phyloP scores from a whole-genome alignment of 2,329 filamentous ascomycete species.

The Dryadomyces quercus-mongolicae region DNA sequence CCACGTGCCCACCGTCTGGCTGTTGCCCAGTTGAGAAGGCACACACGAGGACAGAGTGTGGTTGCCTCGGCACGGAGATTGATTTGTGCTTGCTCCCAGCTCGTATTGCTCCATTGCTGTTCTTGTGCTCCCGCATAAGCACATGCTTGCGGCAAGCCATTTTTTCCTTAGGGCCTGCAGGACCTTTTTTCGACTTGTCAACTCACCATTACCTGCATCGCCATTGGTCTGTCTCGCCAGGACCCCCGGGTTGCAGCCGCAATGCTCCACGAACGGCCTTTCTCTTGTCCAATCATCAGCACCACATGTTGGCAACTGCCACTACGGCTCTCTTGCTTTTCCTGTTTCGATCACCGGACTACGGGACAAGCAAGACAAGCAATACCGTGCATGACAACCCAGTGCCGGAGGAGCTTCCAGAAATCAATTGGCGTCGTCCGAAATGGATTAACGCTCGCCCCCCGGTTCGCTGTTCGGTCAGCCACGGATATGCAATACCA shows the following conservation, averaged over 20 bases:
- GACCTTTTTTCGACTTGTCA: too few species aligned
- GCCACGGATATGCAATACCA: too few species aligned
- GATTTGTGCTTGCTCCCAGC: background rate
- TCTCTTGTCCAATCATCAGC: constrained; percentile 8
- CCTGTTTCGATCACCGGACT: background rate
- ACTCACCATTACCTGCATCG: background rate
- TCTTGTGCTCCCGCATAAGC: background rate
- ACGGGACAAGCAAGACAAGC: background rate
- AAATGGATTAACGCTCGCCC: background rate
- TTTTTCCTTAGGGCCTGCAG: background rate
- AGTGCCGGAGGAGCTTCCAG: background rate
- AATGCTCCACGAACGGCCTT: background rate
- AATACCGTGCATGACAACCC: background rate
- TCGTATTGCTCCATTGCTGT: too few species aligned
- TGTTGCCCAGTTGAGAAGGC: too few species aligned
- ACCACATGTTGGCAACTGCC: constrained; percentile 5
- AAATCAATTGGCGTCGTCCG: background rate
- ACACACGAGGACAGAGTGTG: too few species aligned
- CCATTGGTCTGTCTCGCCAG: background rate
- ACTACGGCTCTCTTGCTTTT: background rate
- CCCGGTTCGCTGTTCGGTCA: too few species aligned
- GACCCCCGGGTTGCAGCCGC: background rate
- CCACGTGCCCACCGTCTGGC: too few species aligned
- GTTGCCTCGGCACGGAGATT: background rate
- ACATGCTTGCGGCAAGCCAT: background rate